Conservation (phyloP, 495 filamentous ascomycete genomes). For the Penicillium ochrochloron region DNA sequence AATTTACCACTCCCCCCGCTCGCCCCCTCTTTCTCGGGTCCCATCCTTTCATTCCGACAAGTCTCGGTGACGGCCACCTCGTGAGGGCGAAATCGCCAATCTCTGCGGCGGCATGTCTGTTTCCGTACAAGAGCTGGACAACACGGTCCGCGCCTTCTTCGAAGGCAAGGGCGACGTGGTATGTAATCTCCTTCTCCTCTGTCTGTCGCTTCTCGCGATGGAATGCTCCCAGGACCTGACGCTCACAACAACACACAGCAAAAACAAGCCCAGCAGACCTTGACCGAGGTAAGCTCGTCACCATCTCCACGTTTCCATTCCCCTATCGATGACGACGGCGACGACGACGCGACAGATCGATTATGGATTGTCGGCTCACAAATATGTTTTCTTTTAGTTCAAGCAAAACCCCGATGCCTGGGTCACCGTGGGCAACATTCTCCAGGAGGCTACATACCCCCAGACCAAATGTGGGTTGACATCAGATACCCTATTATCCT, state of each 20-base stretch:
- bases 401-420: conserved; percentile 98
- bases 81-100: conserved; percentile 41
- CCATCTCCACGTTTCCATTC: background rate
- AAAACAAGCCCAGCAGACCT: conserved; percentile 91
- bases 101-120: conserved; percentile 60
- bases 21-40: conserved; percentile 14
- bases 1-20: conserved; percentile 13
- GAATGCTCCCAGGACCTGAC: background rate
- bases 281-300: conserved; percentile 79
- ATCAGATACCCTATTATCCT: background rate
- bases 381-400: conserved; percentile 62
- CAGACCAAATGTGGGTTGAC: conserved; percentile 89
- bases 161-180: conserved; percentile 93
- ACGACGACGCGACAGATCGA: background rate
- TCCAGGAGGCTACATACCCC: conserved; percentile 84
- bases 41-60: conserved; percentile 11
- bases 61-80: conserved; percentile 22
- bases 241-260: conserved; percentile 62
- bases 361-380: conserved; percentile 4
- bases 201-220: background rate
- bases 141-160: conserved; percentile 93
- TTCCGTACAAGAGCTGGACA: conserved; percentile 90
- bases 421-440: conserved; percentile 94
- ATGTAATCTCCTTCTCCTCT: conserved; percentile 33
- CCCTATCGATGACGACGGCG: background rate